A percentile compares a stretch with the other conserved stretches of the same genome.
phyloP scores from a whole-genome alignment of 139 green algal species.

The Nannochloris sp. region DNA sequence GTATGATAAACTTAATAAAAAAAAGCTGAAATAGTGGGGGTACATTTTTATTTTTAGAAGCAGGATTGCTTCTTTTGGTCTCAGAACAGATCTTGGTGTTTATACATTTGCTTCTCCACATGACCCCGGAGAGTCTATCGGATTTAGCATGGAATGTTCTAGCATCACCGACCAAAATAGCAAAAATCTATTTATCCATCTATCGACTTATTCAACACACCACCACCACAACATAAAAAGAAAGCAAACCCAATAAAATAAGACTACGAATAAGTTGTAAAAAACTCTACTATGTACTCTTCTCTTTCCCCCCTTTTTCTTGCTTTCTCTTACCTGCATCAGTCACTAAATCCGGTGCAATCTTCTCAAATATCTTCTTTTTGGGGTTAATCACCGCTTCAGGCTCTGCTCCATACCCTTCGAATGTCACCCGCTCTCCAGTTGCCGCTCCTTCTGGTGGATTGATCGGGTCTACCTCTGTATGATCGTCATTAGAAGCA shows the following conservation, averaged over 20 bases:
- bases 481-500: conserved; percentile 72
- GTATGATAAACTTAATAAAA: not conserved
- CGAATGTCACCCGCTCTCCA: conserved; percentile 66
- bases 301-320: not conserved
- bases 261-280: too few relatives aligned
- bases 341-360: conserved; percentile 66
- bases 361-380: conserved; percentile 82
- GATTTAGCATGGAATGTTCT: not conserved
- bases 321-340: conserved; percentile 37
- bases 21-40: not conserved
- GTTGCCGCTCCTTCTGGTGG: conserved; percentile 68
- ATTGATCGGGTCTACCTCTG: conserved; percentile 72
- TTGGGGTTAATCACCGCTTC: conserved; percentile 75
- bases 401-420: conserved; percentile 37
- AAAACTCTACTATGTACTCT: not conserved
- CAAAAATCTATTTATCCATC: not conserved
- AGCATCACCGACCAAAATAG: conserved; percentile 2
- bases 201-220: too few relatives aligned
- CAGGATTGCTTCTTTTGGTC: not conserved
- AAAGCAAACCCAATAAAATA: too few relatives aligned
- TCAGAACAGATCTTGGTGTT: conserved; percentile 14
- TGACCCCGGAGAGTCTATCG: not conserved
- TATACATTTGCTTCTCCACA: conserved; percentile 3
- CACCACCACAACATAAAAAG: not conserved
- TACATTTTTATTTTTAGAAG: not conserved